These are phyloP conservation scores for Nasturtium officinale DNA, from an alignment of 345 rosid genomes.

Conservation along the genomic window DNA sequence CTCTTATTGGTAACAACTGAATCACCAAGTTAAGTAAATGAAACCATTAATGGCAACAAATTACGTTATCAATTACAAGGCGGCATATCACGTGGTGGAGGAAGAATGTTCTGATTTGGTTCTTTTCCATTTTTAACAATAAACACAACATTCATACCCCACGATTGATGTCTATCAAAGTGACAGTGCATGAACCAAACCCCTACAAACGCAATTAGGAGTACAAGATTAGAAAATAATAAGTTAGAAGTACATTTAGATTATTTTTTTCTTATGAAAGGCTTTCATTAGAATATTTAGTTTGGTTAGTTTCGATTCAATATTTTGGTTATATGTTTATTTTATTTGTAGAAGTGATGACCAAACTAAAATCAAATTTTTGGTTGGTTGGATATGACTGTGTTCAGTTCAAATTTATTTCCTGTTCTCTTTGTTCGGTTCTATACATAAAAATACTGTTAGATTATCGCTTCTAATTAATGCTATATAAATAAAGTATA, in stretches of 20 bases:
- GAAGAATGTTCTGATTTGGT: slow-evolving; percentile 20
- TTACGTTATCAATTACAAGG: slow-evolving; percentile 18
- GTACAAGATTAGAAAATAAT: not conserved
- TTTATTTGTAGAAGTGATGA: not conserved
- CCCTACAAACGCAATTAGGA: slow-evolving; percentile 31
- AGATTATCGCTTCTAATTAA: not conserved
- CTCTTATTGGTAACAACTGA: not conserved
- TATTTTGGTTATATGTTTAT: not conserved
- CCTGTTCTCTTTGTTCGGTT: not conserved
- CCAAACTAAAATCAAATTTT: not conserved
- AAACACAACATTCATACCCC: slow-evolving; percentile 52
- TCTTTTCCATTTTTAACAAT: slow-evolving; percentile 43
- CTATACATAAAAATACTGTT: not conserved
- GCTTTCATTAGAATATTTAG: not conserved
- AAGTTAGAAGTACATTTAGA: not conserved
- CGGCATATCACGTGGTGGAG: slow-evolving; percentile 45
- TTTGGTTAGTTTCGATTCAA: not conserved
- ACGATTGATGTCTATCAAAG: slow-evolving; percentile 40
- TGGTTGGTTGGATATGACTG: not conserved
- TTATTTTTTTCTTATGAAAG: no score
- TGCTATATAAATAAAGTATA: not conserved
- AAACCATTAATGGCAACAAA: not conserved
- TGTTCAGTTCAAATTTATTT: not conserved
- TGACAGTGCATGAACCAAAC: slow-evolving; percentile 54
- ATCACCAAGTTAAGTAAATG: not conserved